Percentiles rank a stretch among this genome's conserved stretches.
phyloP scores from a whole-genome alignment of 2,329 filamentous ascomycete genomes.

The Colletotrichum eremochloae region DNA sequence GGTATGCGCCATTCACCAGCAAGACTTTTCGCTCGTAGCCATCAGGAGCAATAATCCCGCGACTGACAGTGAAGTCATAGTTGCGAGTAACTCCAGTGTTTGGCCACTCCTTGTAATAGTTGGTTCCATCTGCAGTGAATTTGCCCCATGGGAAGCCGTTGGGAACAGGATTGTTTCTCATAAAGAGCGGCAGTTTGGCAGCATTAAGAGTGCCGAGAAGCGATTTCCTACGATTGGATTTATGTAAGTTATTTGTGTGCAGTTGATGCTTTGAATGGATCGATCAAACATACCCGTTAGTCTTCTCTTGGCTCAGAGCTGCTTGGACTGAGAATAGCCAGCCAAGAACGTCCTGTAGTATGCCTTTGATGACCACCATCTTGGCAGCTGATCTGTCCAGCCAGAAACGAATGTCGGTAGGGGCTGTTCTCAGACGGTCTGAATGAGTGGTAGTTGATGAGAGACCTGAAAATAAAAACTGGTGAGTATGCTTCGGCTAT shows the following conservation, averaged over 20 bases:
- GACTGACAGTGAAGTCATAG: slow-evolving; percentile 67
- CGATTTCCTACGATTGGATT: slow-evolving; percentile 51
- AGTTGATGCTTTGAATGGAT: not conserved
- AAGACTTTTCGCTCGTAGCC: slow-evolving; percentile 67
- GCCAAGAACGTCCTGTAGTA: slow-evolving; percentile 37
- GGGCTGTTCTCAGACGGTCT: not conserved
- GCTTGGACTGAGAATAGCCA: slow-evolving; percentile 44
- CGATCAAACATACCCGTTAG: slow-evolving; percentile 53
- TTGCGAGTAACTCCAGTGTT: slow-evolving; percentile 67
- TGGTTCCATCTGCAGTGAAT: slow-evolving; percentile 56
- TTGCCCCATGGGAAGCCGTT: slow-evolving; percentile 67
- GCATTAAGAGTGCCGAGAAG: slow-evolving; percentile 56
- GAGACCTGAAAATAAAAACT: not conserved
- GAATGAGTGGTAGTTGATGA: slow-evolving; percentile 29
- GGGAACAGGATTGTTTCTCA: slow-evolving; percentile 63
- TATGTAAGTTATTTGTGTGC: not conserved
- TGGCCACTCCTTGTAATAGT: slow-evolving; percentile 64
- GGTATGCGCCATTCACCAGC: slow-evolving; percentile 74
- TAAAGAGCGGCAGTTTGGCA: slow-evolving; percentile 56
- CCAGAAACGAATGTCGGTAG: slow-evolving; percentile 7
- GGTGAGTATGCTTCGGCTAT: slow-evolving; percentile 35
- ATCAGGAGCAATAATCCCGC: slow-evolving; percentile 66
- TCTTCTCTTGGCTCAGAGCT: slow-evolving; percentile 50
- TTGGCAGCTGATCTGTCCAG: slow-evolving; percentile 33
- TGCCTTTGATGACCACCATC: slow-evolving; percentile 46